Evolutionary conservation across 148 eudicot species (phyloP).

Genomic region (Polygonum maritimum): DNA sequence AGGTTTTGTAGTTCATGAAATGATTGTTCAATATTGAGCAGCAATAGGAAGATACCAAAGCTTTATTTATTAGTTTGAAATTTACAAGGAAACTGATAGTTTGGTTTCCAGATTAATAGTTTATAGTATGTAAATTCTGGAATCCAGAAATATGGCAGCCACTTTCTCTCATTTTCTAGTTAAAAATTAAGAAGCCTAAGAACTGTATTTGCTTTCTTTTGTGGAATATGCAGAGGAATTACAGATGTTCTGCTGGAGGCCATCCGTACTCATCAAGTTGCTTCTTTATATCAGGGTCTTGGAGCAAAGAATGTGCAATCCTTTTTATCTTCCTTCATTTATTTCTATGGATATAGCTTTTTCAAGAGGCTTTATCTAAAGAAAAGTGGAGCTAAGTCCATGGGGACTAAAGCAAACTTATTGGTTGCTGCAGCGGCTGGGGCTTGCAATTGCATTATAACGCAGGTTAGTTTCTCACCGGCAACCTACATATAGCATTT

Average conservation of each 20-base stretch:
- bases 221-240: constrained; percentile 49
- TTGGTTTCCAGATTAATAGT: background rate
- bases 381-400: constrained; percentile 57
- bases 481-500: background rate
- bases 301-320: constrained; percentile 92
- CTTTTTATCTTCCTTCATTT: constrained; percentile 63
- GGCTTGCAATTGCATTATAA: constrained; percentile 65
- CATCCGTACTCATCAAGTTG: constrained; percentile 54
- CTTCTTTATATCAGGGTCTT: constrained; percentile 83
- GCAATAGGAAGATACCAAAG: background rate
- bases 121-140: background rate
- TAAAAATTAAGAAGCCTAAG: background rate
- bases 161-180: background rate
- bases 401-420: constrained; percentile 82
- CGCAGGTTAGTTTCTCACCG: constrained; percentile 50
- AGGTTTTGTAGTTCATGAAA: background rate
- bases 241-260: constrained; percentile 89
- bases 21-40: background rate
- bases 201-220: background rate
- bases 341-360: constrained; percentile 93
- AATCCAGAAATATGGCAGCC: background rate
- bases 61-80: background rate
- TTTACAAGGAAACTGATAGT: background rate
- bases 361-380: constrained; percentile 75
- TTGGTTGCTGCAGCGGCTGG: constrained; percentile 88